Conservation (phyloP, 768 basidiomycete species). For the Boletus pseudopeckii region DNA sequence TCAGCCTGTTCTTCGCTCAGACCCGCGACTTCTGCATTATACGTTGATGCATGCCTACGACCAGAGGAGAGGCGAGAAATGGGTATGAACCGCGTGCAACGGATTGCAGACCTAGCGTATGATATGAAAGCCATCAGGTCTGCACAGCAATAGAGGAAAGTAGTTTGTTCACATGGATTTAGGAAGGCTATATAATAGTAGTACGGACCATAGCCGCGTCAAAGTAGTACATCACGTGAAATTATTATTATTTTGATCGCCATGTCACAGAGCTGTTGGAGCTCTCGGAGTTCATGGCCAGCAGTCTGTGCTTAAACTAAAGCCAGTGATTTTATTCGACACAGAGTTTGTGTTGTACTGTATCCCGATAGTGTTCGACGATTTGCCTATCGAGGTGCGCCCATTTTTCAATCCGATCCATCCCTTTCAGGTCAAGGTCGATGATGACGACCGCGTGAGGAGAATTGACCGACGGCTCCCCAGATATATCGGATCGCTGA, state of each 20-base stretch:
- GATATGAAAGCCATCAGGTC: conserved; percentile 12
- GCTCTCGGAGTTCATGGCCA: no score
- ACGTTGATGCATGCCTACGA: conserved; percentile 44
- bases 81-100: conserved; percentile 1
- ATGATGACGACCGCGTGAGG: conserved; percentile 59
- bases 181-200: not conserved
- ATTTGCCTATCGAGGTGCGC: conserved; percentile 69
- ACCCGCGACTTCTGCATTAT: conserved; percentile 71
- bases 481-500: conserved; percentile 5
- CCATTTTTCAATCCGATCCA: conserved; percentile 67
- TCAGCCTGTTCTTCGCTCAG: conserved; percentile 78
- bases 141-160: not conserved
- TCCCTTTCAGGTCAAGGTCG: conserved; percentile 82
- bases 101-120: conserved; percentile 9
- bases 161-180: not conserved
- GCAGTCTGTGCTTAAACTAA: not conserved
- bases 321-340: conserved; percentile 13
- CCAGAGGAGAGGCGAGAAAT: not conserved
- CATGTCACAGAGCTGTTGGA: no score
- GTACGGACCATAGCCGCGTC: conserved; percentile 17
- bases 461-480: conserved; percentile 27
- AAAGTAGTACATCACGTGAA: conserved; percentile 6
- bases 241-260: no score
- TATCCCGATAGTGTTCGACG: conserved; percentile 39
- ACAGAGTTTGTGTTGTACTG: conserved; percentile 15